phyloP scores from a whole-genome alignment of 2,329 filamentous ascomycete genomes.

The Didymella pinodella region DNA sequence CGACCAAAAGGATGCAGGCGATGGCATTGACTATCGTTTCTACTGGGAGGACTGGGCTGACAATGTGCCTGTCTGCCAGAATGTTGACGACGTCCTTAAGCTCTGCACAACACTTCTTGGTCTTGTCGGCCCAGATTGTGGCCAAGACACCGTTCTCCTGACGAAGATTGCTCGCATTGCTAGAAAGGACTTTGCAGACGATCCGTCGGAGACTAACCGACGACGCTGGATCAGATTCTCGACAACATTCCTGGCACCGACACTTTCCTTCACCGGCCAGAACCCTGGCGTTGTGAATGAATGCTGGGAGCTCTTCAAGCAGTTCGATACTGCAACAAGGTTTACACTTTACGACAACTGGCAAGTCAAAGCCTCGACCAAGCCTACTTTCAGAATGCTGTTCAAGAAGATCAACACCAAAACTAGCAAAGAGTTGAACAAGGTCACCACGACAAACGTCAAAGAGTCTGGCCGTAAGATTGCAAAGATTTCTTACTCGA shows the following conservation, averaged over 20 bases:
- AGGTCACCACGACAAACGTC: slow-evolving; percentile 86
- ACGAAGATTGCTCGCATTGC: slow-evolving; percentile 88
- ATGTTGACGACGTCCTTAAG: slow-evolving; percentile 86
- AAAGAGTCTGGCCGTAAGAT: slow-evolving; percentile 85
- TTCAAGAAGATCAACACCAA: slow-evolving; percentile 80
- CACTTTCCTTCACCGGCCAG: slow-evolving; percentile 82
- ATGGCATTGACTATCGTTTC: slow-evolving; percentile 81
- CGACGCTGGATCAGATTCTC: slow-evolving; percentile 85
- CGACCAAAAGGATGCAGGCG: slow-evolving; percentile 77
- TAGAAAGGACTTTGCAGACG: slow-evolving; percentile 73
- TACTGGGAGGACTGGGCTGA: slow-evolving; percentile 99
- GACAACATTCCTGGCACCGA: slow-evolving; percentile 83
- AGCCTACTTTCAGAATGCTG: slow-evolving; percentile 76
- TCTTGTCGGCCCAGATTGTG: slow-evolving; percentile 86
- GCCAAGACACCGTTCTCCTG: slow-evolving; percentile 78
- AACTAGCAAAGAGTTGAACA: slow-evolving; percentile 85
- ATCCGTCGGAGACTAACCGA: slow-evolving; percentile 73
- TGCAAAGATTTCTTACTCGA: slow-evolving; percentile 90
- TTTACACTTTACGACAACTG: slow-evolving; percentile 95
- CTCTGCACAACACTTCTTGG: slow-evolving; percentile 86
- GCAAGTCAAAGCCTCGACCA: slow-evolving; percentile 59
- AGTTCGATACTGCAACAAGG: slow-evolving; percentile 77
- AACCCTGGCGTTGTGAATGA: slow-evolving; percentile 88
- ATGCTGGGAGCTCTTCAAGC: slow-evolving; percentile 81
- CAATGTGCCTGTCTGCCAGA: slow-evolving; percentile 90